Percentiles rank a stretch among this genome's conserved stretches.
Evolutionary conservation across 2,329 filamentous ascomycete genomes (phyloP).

Genomic region (Exserohilum turcica): DNA sequence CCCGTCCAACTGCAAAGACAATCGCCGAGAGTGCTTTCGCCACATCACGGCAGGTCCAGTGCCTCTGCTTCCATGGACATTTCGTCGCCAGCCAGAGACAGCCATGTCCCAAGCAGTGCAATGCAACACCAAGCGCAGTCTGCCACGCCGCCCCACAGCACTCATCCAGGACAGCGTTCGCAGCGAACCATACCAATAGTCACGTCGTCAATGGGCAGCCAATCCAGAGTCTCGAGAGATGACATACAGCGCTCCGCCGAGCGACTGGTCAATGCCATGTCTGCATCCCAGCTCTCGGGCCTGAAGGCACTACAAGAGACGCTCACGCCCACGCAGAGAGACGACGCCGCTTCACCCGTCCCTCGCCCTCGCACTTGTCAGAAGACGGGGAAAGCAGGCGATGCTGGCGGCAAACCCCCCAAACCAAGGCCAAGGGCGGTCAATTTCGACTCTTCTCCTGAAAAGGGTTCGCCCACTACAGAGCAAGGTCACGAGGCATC

Average conservation of each 20-base stretch:
- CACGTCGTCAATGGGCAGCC: conserved; percentile 5
- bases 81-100: conserved; percentile 17
- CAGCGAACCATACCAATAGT: conserved; percentile 11
- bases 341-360: neutral
- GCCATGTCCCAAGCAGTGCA: neutral
- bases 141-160: neutral
- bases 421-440: conserved; percentile 27
- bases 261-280: conserved; percentile 8
- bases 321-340: neutral
- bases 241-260: conserved; percentile 25
- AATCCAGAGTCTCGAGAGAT: conserved; percentile 2
- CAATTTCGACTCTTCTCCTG: conserved; percentile 35
- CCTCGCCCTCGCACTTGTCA: neutral
- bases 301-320: neutral
- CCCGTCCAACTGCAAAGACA: conserved; percentile 10
- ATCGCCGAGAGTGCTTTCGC: conserved; percentile 1
- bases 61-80: conserved; percentile 34
- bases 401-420: conserved; percentile 2
- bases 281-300: neutral
- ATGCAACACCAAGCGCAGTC: neutral
- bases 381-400: conserved; percentile 15
- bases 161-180: conserved; percentile 3
- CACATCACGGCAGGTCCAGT: conserved; percentile 23
- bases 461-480: conserved; percentile 1
- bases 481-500: neutral